Evolutionary conservation across 1,139 yeast genomes (phyloP), one percentile per base, ranked within the genome.

Genomic region (Diutina pseudorugosa): DNA sequence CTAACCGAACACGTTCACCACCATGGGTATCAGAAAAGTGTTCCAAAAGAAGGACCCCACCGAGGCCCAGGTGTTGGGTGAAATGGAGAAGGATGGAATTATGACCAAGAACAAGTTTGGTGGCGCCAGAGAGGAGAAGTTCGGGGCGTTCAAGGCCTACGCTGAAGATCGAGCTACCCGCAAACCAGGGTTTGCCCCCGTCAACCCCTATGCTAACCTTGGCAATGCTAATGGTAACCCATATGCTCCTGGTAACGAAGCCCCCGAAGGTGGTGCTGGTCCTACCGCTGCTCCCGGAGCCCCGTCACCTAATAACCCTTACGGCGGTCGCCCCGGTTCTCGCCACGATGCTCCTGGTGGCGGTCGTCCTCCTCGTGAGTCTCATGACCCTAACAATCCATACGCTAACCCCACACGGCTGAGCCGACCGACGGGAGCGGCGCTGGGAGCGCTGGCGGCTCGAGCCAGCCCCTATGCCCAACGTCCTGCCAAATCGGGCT

Each of bases 61-160:
- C n/a, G 81, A 79, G 55, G 76, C 75, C 36, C 78, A 77, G 59
- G 70, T 81, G 55, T 68, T 77, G 51, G 79, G 78, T 21, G 71
- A 73, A 47, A 67, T 84, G 62, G 71, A 72, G 57, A 71, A 71
- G 41, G 65, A 75, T 36, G 89, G 89, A 4, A 73, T 83, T 47
- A 60, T 78, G 12, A 76, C 81, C 51, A 80, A 68, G 60, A 61
- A 21, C 16, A n/a, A 21, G 16, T 45, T 27, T 18, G 40, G 51
- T 19, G 64, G 63, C 56, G 66, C 61, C 51, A 72, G 77, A 58
- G 74, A 71, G 57, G 80, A 75, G 59, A 80, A 80, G 60, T 85
- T 85, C 63, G 79, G 83, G 9, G 90, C 89, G 2, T 85, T 83
- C 62, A 75, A 75, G 48, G 72, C 73, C 54, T 82, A 77, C 65